These are phyloP conservation scores for Hanseniaspora mollemarum DNA, from an alignment of 805 yeast genomes.

Conservation along the genomic window DNA sequence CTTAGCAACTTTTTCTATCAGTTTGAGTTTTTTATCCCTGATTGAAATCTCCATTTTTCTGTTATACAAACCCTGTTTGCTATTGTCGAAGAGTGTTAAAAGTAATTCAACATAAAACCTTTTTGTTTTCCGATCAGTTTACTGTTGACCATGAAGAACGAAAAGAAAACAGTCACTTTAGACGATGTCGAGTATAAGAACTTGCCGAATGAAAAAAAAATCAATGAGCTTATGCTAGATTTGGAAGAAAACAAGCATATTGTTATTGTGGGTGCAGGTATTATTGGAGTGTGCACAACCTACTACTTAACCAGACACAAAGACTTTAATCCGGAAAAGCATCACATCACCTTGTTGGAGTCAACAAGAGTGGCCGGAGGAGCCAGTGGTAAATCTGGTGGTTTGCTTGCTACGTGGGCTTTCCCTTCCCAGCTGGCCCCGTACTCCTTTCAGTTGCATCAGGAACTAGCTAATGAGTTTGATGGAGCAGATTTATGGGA, in stretches of 20 bases:
- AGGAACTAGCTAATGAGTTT: constrained; percentile 63
- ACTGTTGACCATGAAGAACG: not conserved
- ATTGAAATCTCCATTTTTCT: too few species aligned
- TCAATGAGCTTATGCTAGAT: constrained; percentile 8
- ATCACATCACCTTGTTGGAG: constrained; percentile 77
- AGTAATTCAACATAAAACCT: too few species aligned
- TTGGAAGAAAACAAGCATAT: constrained; percentile 57
- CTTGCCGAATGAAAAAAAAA: constrained; percentile 11
- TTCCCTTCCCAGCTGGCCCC: constrained; percentile 93
- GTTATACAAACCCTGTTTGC: too few species aligned
- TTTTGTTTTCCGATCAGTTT: too few species aligned
- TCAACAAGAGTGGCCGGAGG: constrained; percentile 92
- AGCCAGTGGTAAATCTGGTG: constrained; percentile 96
- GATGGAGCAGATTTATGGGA: constrained; percentile 89
- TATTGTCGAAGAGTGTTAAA: too few species aligned
- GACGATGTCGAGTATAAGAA: constrained; percentile 16
- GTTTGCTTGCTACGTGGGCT: constrained; percentile 88
- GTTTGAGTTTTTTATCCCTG: too few species aligned
- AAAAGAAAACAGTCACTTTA: constrained; percentile 11
- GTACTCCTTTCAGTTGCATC: constrained; percentile 73
- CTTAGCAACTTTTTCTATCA: too few species aligned
- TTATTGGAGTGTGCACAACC: constrained; percentile 90
- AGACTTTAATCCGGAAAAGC: constrained; percentile 54
- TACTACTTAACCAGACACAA: constrained; percentile 79
- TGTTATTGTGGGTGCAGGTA: constrained; percentile 87